These are phyloP conservation scores for Larix kaempferi DNA, from an alignment of 75 land plant species.

Conservation along the genomic window DNA sequence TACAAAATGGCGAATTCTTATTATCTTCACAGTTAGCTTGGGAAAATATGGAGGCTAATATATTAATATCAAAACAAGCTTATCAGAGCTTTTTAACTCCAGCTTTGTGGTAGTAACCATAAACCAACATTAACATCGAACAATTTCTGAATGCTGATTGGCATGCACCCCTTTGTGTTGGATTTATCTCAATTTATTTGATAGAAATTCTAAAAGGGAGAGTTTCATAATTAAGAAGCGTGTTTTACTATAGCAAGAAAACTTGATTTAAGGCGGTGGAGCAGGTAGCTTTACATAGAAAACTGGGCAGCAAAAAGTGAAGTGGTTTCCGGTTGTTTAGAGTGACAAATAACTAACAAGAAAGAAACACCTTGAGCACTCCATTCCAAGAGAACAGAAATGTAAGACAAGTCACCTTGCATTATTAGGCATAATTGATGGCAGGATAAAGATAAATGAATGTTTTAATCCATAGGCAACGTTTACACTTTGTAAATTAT, in stretches of 20 bases:
- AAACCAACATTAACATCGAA: neutral
- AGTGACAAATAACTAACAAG: too few relatives aligned
- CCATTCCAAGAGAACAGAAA: too few relatives aligned
- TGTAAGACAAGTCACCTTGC: too few relatives aligned
- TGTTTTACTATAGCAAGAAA: neutral
- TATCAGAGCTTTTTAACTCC: slow-evolving; percentile 1
- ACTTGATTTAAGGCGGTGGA: too few relatives aligned
- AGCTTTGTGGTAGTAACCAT: neutral
- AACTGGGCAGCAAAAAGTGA: too few relatives aligned
- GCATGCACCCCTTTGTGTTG: neutral
- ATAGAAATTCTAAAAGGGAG: neutral
- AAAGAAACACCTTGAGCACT: too few relatives aligned
- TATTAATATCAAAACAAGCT: neutral
- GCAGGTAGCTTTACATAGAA: too few relatives aligned
- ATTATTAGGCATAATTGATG: too few relatives aligned
- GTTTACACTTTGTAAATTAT: too few relatives aligned
- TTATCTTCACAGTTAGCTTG: slow-evolving; percentile 2
- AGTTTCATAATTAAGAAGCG: neutral
- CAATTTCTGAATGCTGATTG: neutral
- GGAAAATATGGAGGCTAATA: neutral
- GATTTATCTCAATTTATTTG: neutral
- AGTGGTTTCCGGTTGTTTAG: too few relatives aligned
- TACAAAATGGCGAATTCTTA: slow-evolving; percentile 2
- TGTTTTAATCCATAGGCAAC: too few relatives aligned
- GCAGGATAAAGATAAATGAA: too few relatives aligned